phyloP scores from a whole-genome alignment of 1,139 yeast genomes.

The Debaryomyces coudertii region DNA sequence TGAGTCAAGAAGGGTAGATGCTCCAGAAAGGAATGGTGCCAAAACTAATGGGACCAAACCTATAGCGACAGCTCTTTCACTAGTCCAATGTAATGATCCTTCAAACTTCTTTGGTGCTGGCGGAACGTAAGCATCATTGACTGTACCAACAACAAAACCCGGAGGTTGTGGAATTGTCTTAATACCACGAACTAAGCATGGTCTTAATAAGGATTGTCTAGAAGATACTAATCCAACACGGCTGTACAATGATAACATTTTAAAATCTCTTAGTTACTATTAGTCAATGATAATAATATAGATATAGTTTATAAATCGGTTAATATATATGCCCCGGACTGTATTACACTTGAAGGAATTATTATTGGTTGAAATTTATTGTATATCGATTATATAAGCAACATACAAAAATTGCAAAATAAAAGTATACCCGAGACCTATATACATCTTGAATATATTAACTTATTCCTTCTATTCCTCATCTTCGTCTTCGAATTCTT shows the following conservation, averaged over 20 bases:
- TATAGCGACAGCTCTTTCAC: constrained; percentile 69
- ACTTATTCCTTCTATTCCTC: constrained; percentile 24
- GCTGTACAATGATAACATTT: constrained; percentile 31
- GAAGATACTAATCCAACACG: constrained; percentile 32
- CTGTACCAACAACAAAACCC: constrained; percentile 70
- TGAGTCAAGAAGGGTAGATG: constrained; percentile 74
- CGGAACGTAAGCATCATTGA: constrained; percentile 75
- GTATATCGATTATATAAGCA: constrained; percentile 13
- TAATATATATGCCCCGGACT: constrained; percentile 12
- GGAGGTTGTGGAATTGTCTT: constrained; percentile 63
- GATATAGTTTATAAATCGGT: background rate
- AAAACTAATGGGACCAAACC: constrained; percentile 75
- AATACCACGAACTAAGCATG: constrained; percentile 29
- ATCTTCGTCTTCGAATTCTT: constrained; percentile 50
- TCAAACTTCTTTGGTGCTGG: constrained; percentile 65
- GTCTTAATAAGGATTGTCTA: constrained; percentile 21
- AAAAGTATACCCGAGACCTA: background rate
- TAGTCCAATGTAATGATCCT: constrained; percentile 90
- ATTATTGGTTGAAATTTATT: constrained; percentile 12
- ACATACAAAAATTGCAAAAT: background rate
- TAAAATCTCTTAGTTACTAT: constrained; percentile 1
- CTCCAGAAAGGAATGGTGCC: constrained; percentile 72
- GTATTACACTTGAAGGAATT: constrained; percentile 15
- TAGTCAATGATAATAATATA: background rate
- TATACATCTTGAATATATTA: background rate